Conservation (phyloP, 352 stramenopile genomes). For the Thraustochytrium striatum region DNA sequence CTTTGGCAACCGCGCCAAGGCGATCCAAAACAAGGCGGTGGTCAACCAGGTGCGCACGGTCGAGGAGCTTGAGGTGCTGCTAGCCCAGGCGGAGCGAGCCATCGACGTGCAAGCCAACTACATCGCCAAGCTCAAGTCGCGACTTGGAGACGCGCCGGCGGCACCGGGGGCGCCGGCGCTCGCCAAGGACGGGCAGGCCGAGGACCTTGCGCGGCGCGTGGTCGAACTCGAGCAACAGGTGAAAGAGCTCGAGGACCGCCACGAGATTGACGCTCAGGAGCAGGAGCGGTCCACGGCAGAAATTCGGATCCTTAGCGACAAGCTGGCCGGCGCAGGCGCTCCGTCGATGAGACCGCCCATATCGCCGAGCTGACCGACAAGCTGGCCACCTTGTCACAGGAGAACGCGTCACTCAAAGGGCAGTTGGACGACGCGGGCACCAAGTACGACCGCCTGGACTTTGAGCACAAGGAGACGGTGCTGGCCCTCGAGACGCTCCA, state of each 20-base stretch:
- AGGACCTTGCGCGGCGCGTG: conserved; percentile 48
- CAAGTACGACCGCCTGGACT: conserved; percentile 69
- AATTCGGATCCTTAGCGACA: conserved; percentile 56
- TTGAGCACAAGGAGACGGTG: conserved; percentile 64
- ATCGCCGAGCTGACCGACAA: not conserved
- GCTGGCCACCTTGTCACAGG: not conserved
- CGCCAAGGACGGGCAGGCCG: not conserved
- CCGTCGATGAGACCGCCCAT: not conserved
- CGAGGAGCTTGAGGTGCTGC: conserved; percentile 44
- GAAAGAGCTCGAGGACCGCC: conserved; percentile 67
- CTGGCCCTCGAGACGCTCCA: conserved; percentile 48
- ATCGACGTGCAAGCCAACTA: conserved; percentile 68
- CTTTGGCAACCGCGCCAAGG: conserved; percentile 81
- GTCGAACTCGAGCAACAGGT: conserved; percentile 63
- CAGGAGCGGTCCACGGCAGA: conserved; percentile 68
- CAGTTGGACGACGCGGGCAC: conserved; percentile 13
- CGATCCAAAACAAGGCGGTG: conserved; percentile 85
- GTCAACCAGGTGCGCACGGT: conserved; percentile 67
- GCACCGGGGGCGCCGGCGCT: not conserved
- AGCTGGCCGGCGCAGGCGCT: conserved; percentile 60
- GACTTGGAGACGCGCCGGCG: not conserved
- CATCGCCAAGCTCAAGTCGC: conserved; percentile 31
- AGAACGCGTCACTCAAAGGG: not conserved
- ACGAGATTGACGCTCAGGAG: conserved; percentile 64
- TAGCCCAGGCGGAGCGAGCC: conserved; percentile 32